A percentile compares a stretch with the other conserved stretches of the same genome.
phyloP scores from a whole-genome alignment of 805 yeast genomes.

The Zygosaccharomyces gambellarensis region DNA sequence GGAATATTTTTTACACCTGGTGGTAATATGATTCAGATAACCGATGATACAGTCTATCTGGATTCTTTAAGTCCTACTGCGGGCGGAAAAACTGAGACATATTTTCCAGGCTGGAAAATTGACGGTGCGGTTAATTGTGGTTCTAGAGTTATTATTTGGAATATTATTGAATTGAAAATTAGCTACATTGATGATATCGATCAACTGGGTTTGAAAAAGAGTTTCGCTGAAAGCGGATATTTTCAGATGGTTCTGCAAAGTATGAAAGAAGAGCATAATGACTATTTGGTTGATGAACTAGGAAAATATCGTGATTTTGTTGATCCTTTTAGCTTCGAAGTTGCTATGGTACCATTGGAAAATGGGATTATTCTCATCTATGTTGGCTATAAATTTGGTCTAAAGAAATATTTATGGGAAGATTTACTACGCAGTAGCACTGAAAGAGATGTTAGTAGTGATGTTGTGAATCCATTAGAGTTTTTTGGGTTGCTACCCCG shows the following conservation, averaged over 20 bases:
- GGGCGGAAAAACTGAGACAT: not conserved
- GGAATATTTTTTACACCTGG: slow-evolving; percentile 10
- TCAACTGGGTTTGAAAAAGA: not conserved
- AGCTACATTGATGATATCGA: slow-evolving; percentile 10
- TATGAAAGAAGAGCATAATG: not conserved
- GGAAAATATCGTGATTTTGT: not conserved
- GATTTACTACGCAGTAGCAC: not conserved
- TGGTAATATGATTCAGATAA: slow-evolving; percentile 17
- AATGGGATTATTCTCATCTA: slow-evolving; percentile 1
- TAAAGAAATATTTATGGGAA: slow-evolving; percentile 4
- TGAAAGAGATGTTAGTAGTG: not conserved
- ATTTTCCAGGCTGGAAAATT: slow-evolving; percentile 12
- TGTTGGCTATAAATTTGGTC: slow-evolving; percentile 1
- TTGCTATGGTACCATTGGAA: not conserved
- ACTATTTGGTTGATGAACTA: not conserved
- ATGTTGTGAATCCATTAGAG: not conserved
- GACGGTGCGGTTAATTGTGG: slow-evolving; percentile 12
- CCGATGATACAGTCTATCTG: slow-evolving; percentile 9
- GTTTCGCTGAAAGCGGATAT: not conserved
- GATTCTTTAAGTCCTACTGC: slow-evolving; percentile 5
- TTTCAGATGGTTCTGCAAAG: not conserved
- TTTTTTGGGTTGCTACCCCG: not conserved
- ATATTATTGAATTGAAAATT: slow-evolving; percentile 6
- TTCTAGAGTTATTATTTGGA: slow-evolving; percentile 19
- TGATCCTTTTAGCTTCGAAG: not conserved